Evolutionary conservation across 306 rosid genomes (phyloP).

Genomic region (Sophora flavescens): DNA sequence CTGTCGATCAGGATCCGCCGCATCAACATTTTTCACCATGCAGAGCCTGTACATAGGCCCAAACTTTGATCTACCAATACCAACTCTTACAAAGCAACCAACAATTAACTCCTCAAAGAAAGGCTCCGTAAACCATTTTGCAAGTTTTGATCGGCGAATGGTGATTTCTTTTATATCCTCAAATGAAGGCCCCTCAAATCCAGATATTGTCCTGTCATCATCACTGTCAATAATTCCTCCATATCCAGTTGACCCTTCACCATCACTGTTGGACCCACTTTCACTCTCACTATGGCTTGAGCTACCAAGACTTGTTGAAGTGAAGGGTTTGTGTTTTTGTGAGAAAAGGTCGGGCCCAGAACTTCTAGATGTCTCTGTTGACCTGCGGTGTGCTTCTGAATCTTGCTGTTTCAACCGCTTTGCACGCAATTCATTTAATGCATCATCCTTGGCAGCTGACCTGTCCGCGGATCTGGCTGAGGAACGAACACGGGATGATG

Average conservation of each 20-base stretch:
- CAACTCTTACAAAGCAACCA: constrained; percentile 97
- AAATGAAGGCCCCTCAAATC: constrained; percentile 68
- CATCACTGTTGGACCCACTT: constrained; percentile 76
- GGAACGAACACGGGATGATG: constrained; percentile 77
- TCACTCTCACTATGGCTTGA: constrained; percentile 90
- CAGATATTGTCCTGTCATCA: constrained; percentile 69
- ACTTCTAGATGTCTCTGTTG: constrained; percentile 68
- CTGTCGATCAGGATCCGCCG: constrained; percentile 76
- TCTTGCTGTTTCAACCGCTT: constrained; percentile 92
- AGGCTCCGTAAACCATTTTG: constrained; percentile 94
- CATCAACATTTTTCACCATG: constrained; percentile 90
- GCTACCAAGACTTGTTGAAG: constrained; percentile 70
- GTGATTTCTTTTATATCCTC: constrained; percentile 89
- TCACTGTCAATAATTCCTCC: constrained; percentile 83
- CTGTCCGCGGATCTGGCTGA: constrained; percentile 84
- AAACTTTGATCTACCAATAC: constrained; percentile 87
- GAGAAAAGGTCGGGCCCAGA: constrained; percentile 58
- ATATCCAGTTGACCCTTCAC: constrained; percentile 73
- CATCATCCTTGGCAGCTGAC: constrained; percentile 88
- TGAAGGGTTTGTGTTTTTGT: constrained; percentile 62
- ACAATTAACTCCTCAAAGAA: constrained; percentile 95
- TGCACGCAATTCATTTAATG: constrained; percentile 89
- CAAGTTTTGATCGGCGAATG: constrained; percentile 82
- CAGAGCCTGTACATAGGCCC: constrained; percentile 89
- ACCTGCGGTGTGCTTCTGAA: constrained; percentile 71